phyloP scores from a whole-genome alignment of 768 basidiomycete genomes.

The Udeniomyces megalosporus region DNA sequence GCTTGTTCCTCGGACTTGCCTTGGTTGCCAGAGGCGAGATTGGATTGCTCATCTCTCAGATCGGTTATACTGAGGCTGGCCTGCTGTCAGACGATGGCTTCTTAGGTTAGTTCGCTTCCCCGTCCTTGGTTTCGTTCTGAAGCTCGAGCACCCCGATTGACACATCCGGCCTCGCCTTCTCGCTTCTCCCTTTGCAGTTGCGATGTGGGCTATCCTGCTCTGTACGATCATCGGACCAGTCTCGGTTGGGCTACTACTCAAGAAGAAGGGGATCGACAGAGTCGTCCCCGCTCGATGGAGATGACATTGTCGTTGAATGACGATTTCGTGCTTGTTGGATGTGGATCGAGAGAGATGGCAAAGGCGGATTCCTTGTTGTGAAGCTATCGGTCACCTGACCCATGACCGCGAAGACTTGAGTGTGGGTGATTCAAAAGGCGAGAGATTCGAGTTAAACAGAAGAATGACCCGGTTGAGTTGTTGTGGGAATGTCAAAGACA shows the following conservation, averaged over 20 bases:
- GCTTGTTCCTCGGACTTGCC: slow-evolving; percentile 39
- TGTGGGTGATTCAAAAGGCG: too few relatives aligned
- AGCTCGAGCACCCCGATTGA: background rate
- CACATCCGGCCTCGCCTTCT: background rate
- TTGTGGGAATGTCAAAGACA: too few relatives aligned
- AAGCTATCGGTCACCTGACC: too few relatives aligned
- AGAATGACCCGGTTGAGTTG: too few relatives aligned
- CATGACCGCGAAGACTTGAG: too few relatives aligned
- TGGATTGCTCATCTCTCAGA: slow-evolving; percentile 33
- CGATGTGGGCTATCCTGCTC: slow-evolving; percentile 43
- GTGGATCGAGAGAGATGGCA: too few relatives aligned
- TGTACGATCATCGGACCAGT: slow-evolving; percentile 40
- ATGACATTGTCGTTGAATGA: background rate
- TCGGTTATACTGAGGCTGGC: slow-evolving; percentile 4
- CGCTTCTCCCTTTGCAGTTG: slow-evolving; percentile 23
- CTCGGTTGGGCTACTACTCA: slow-evolving; percentile 24
- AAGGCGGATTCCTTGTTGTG: too few relatives aligned
- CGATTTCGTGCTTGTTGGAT: too few relatives aligned
- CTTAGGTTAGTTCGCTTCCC: background rate
- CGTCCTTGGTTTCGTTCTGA: background rate
- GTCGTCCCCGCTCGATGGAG: slow-evolving; percentile 21
- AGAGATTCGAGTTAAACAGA: too few relatives aligned
- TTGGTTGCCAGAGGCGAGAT: slow-evolving; percentile 58
- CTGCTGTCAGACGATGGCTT: background rate
- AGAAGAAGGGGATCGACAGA: slow-evolving; percentile 14